Evolutionary conservation across 352 stramenopile genomes (phyloP), one percentile per base, ranked within the genome.

Genomic region (Phytophthora rubi): DNA sequence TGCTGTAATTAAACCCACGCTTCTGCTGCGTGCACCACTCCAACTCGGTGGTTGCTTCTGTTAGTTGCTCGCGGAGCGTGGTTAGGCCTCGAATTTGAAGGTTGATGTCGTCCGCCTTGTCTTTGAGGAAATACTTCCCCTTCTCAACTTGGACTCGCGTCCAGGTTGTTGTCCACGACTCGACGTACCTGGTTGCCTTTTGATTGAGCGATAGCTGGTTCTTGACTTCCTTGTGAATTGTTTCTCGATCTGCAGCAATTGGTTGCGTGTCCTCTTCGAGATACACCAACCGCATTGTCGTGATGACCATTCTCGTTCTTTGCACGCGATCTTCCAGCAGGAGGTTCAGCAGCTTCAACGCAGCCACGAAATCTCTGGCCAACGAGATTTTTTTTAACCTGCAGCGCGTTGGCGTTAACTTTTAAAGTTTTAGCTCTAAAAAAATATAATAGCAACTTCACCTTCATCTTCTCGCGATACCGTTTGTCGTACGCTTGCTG

Each of bases 401-500:
- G 6, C 7, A 52, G 4, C 18, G 37, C 13, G 37, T 45, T 9
- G 16, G 37, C 16, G 37, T 45, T 44, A 15, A 44, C 4, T 7
- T n/a, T 21, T 21, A 21, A 8, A 10, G 12, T 42, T 42, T 3
- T 30, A 30, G 26, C 26, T 30, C 26, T 30, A 6, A 12, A 9
- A 15, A 44, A 45, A n/a, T n/a, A 7, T 6, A 7, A 6, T 45
- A 45, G 13, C 13, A 7, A 13, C 42, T 23, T 23, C 21, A 52
- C 45, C 45, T 52, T 52, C 45, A 13, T 64, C 44, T 64, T 69
- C 35, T 47, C 5, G 15, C 53, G 53, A 15, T 64, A 45, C 23
- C 32, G 48, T 9, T 56, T 56, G 33, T 69, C 62, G 23, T 69
- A 69, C 7, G 5, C 33, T 13, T 48, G 28, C 21, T 69, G 62